phyloP scores from a whole-genome alignment of 768 basidiomycete genomes.

The Hydnomerulius pinastri region DNA sequence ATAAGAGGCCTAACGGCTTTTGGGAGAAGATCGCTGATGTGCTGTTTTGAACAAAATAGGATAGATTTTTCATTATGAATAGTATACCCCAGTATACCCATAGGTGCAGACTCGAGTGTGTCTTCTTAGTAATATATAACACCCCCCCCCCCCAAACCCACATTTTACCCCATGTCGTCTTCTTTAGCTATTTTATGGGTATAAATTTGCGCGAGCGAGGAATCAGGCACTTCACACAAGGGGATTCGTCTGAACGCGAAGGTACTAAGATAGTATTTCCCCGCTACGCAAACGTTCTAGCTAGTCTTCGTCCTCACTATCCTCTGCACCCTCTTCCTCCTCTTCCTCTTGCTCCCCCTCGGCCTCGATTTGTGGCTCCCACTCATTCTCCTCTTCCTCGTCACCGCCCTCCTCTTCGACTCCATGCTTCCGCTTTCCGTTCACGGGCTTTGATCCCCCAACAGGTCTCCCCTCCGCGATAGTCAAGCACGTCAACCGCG shows the following conservation, averaged over 20 bases:
- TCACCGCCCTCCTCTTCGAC: slow-evolving; percentile 33
- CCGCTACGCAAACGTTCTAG: background rate
- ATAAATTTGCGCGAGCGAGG: too few species aligned
- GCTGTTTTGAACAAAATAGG: slow-evolving; percentile 57
- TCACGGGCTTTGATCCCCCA: slow-evolving; percentile 16
- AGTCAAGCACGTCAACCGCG: slow-evolving; percentile 75
- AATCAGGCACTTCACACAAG: too few species aligned
- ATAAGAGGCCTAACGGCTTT: slow-evolving; percentile 51
- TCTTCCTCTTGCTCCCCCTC: slow-evolving; percentile 20
- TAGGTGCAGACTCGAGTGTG: too few species aligned
- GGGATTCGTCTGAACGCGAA: too few species aligned
- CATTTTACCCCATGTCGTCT: too few species aligned
- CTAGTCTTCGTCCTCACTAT: slow-evolving; percentile 17
- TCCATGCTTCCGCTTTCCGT: slow-evolving; percentile 40
- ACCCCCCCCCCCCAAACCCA: too few species aligned
- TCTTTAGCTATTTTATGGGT: too few species aligned
- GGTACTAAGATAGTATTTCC: background rate
- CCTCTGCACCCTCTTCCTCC: too few species aligned
- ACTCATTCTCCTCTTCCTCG: slow-evolving; percentile 36
- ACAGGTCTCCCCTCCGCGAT: slow-evolving; percentile 51
- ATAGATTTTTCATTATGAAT: too few species aligned
- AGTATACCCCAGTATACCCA: too few species aligned
- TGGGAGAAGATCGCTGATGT: slow-evolving; percentile 49
- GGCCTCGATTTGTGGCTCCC: slow-evolving; percentile 20
- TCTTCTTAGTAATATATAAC: too few species aligned